Conservation (phyloP, 352 stramenopile species). For the Phytophthora hibernalis region DNA sequence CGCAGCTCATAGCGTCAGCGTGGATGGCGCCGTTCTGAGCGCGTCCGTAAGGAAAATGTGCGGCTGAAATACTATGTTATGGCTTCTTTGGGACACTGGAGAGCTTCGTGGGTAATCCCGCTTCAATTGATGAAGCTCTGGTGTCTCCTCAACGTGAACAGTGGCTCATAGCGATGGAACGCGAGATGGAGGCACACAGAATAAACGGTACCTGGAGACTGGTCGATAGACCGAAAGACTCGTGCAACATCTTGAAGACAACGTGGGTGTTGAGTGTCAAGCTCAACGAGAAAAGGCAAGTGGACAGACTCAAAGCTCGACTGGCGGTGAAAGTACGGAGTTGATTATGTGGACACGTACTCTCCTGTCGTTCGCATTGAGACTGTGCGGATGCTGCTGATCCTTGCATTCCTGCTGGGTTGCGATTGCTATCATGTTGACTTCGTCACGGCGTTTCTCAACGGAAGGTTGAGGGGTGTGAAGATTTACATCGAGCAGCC, state of each 20-base stretch:
- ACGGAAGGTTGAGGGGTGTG: background rate
- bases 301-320: too few relatives aligned
- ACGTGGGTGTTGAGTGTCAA: background rate
- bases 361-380: constrained; percentile 3
- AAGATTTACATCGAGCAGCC: constrained; percentile 19
- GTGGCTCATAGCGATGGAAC: constrained; percentile 26
- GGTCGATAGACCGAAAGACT: too few relatives aligned
- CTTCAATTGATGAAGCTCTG: constrained; percentile 9
- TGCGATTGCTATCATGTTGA: constrained; percentile 6
- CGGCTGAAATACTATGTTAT: constrained; percentile 6
- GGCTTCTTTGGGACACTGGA: background rate
- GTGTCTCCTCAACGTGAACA: constrained; percentile 1
- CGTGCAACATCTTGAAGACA: background rate
- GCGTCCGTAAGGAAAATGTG: background rate
- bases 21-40: constrained; percentile 3
- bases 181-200: background rate
- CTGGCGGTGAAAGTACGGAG: constrained; percentile 9
- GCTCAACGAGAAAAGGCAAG: background rate
- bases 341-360: constrained; percentile 9
- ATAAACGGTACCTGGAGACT: constrained; percentile 5
- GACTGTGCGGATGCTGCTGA: background rate
- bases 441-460: constrained; percentile 12
- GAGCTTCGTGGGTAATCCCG: constrained; percentile 1
- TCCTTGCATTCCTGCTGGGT: constrained; percentile 1
- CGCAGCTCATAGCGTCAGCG: constrained; percentile 3